Percentiles rank a stretch among this genome's conserved stretches.
phyloP scores from a whole-genome alignment of 164 flowering plant species.

The Vitis cinerea region DNA sequence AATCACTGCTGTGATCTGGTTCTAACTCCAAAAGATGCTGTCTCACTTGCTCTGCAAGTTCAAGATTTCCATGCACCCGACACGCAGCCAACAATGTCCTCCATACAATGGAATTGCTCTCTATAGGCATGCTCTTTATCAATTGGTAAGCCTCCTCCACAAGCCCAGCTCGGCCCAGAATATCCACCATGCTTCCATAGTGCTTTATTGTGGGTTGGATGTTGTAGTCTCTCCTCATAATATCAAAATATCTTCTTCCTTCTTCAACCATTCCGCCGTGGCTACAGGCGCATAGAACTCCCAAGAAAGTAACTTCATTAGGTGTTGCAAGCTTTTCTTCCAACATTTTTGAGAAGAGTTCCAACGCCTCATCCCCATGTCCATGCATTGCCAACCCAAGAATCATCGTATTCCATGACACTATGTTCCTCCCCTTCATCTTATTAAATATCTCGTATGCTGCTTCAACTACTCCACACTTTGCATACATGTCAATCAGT shows the following conservation, averaged over 20 bases:
- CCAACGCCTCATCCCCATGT: slow-evolving; percentile 46
- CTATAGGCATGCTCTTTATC: slow-evolving; percentile 48
- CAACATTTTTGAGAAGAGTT: slow-evolving; percentile 41
- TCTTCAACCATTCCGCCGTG: slow-evolving; percentile 57
- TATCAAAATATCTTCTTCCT: slow-evolving; percentile 40
- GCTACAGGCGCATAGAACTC: slow-evolving; percentile 57
- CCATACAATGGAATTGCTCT: slow-evolving; percentile 59
- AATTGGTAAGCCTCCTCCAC: slow-evolving; percentile 50
- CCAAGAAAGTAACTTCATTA: slow-evolving; percentile 57
- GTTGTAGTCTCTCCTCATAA: slow-evolving; percentile 38
- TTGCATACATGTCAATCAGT: slow-evolving; percentile 51
- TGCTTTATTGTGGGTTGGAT: slow-evolving; percentile 60
- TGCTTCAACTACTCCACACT: slow-evolving; percentile 49
- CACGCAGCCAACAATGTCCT: slow-evolving; percentile 58
- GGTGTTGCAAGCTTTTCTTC: slow-evolving; percentile 32
- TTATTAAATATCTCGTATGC: slow-evolving; percentile 31
- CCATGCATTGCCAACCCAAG: slow-evolving; percentile 59
- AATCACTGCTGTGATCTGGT: slow-evolving; percentile 65
- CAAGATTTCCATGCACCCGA: slow-evolving; percentile 45
- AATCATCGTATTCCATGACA: slow-evolving; percentile 58
- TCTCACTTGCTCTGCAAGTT: slow-evolving; percentile 49
- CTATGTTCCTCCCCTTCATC: slow-evolving; percentile 34
- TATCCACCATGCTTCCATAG: slow-evolving; percentile 69
- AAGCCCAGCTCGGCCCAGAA: slow-evolving; percentile 52
- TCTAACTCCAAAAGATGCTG: slow-evolving; percentile 45